A percentile compares a stretch with the other conserved stretches of the same genome.
Conservation (phyloP, 176 grass and related monocot species). For the Hsuehochloa calcarea region DNA sequence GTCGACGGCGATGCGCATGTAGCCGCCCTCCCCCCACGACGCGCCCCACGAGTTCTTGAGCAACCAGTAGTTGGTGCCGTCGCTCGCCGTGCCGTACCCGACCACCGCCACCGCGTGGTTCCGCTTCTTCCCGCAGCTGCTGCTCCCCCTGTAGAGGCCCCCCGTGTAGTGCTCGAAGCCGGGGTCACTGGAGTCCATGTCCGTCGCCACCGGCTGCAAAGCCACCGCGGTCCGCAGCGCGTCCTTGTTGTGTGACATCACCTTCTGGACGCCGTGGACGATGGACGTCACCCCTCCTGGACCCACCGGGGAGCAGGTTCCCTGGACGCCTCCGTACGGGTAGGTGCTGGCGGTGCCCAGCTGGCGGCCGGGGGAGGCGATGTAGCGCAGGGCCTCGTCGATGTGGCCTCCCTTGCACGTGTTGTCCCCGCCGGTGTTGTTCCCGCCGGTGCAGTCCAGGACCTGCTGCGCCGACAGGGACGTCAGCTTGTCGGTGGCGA, state of each 20-base stretch:
- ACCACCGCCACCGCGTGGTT: background rate
- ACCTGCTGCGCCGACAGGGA: slow-evolving; percentile 30
- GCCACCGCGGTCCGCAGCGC: background rate
- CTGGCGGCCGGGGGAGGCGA: background rate
- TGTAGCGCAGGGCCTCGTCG: background rate
- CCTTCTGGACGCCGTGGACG: background rate
- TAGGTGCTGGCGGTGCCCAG: background rate
- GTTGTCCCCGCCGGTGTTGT: background rate
- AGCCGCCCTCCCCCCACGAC: background rate
- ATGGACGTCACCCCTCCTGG: background rate
- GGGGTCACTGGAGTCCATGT: background rate
- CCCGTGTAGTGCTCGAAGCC: background rate
- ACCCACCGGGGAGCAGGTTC: background rate
- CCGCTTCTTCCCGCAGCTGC: background rate
- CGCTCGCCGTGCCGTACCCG: background rate
- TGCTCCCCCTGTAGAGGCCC: background rate
- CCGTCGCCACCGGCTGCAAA: background rate
- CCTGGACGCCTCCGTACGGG: background rate
- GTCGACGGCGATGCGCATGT: background rate
- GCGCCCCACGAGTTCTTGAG: background rate
- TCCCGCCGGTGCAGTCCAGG: slow-evolving; percentile 10
- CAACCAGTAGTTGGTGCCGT: background rate
- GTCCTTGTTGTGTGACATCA: background rate
- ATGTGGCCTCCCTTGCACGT: background rate
- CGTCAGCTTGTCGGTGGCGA: slow-evolving; percentile 1